Evolutionary conservation across 2,329 filamentous ascomycete species (phyloP), one percentile per base, ranked within the genome.

Genomic region (Microsporum canis): DNA sequence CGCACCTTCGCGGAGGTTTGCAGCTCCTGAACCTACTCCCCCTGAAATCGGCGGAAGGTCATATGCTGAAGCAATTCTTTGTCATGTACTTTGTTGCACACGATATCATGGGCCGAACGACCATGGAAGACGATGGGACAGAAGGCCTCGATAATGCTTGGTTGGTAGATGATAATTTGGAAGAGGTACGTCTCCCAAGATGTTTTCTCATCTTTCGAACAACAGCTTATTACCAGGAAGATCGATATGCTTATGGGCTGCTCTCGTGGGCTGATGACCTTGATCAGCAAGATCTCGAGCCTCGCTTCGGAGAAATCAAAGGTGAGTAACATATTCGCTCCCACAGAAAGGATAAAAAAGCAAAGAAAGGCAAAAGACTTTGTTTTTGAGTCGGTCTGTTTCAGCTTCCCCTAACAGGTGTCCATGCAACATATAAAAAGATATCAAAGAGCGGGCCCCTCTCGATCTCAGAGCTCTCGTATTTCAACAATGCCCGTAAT

Each of bases 31-130:
- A 64, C n/a, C 58, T 66, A 10, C 51, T 65, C 8, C 47, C 63
- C 6, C 27, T 53, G 17, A 31, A 65, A 7, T 27, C 56, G 17
- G 63, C 63, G 8, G 63, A 68, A 57, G 63, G 57, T 8, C 59
- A 64, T 7, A 67, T 65, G 27, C 63, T 71, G 14, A 64, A 64
- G 39, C 63, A 61, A 38, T 68, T 69, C 58, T 69, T 67, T 49
- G 57, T 65, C 14, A 68, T 69, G 66, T 72, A 72, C 61, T 72
- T 72, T 61, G 68, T 71, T 2, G 69, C 69, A 5, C 71, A 72
- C 60, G 69, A 71, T 55, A 69, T 72, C 31, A 72, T 72, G 71
- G 69, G 66, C 8, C 65, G 66, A 2, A 68, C 64, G n/a, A 67
- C 63, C 2, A 63, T 62, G 1, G 62, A 61, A 34, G 27, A 60